Conservation (phyloP, 2,329 filamentous ascomycete genomes). For the Seiridium cupressi region DNA sequence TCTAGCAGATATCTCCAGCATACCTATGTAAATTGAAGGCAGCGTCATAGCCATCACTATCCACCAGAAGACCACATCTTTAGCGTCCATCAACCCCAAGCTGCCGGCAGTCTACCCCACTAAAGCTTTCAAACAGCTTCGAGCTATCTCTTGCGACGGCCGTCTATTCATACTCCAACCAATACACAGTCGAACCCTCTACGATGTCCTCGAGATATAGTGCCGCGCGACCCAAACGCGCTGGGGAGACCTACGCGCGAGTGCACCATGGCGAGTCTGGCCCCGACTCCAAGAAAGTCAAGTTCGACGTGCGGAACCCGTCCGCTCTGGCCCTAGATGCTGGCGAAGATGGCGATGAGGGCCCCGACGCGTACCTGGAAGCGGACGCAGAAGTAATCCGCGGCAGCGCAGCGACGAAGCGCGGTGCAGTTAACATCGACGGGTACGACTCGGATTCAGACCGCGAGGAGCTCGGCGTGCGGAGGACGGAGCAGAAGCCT, state of each 20-base stretch:
- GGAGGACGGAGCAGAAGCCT: conserved; percentile 28
- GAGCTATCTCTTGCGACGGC: too few species aligned
- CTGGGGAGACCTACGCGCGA: conserved; percentile 76
- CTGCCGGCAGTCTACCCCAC: background rate
- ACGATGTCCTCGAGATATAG: conserved; percentile 57
- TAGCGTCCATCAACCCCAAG: too few species aligned
- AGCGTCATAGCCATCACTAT: too few species aligned
- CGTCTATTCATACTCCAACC: too few species aligned
- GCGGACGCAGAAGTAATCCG: conserved; percentile 95
- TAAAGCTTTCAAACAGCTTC: background rate
- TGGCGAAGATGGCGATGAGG: conserved; percentile 49
- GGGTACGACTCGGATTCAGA: conserved; percentile 95
- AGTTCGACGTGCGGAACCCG: conserved; percentile 93
- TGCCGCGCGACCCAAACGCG: conserved; percentile 77
- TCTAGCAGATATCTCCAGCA: too few species aligned
- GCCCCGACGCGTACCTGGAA: conserved; percentile 68
- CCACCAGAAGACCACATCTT: too few species aligned
- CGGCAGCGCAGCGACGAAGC: conserved; percentile 72
- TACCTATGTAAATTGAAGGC: too few species aligned
- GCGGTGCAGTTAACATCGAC: conserved; percentile 92
- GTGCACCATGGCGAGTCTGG: conserved; percentile 63
- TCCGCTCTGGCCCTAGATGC: conserved; percentile 85
- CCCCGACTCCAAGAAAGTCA: conserved; percentile 69
- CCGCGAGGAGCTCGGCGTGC: conserved; percentile 60
- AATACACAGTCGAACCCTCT: too few species aligned